Percentiles rank a stretch among this genome's conserved stretches.
Evolutionary conservation across 2,329 filamentous ascomycete genomes (phyloP).

Genomic region (Scytalidium sp.): DNA sequence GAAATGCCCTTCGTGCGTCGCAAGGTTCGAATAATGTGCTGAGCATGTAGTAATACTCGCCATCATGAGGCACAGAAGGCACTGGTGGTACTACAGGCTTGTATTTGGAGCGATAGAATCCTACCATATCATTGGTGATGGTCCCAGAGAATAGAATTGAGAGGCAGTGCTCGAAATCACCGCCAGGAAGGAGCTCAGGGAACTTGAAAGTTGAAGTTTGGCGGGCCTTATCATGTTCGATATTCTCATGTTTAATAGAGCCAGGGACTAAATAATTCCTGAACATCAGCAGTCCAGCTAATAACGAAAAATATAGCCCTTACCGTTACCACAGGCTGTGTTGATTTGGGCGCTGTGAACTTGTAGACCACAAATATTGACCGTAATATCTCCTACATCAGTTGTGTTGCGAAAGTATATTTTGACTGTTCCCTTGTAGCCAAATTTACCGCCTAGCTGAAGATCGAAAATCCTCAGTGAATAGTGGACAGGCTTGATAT

Average conservation of each 20-base stretch:
- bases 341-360: not conserved
- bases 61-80: not conserved
- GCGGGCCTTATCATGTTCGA: not conserved
- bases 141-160: not conserved
- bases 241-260: not conserved
- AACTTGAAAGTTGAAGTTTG: not conserved
- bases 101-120: conserved; percentile 91
- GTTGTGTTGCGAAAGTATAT: not conserved
- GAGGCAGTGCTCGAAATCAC: not conserved
- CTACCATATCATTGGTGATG: conserved; percentile 60
- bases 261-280: not conserved
- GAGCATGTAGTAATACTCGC: not conserved
- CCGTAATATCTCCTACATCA: not conserved
- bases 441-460: not conserved
- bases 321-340: not conserved
- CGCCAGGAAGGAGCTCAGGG: not conserved
- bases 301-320: not conserved
- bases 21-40: conserved; percentile 46
- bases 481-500: not conserved
- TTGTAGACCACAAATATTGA: not conserved
- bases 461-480: not conserved
- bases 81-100: conserved; percentile 89
- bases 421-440: not conserved
- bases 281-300: not conserved
- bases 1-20: conserved; percentile 62